phyloP scores from a whole-genome alignment of 768 basidiomycete species.

The Leucosporidium scottii region DNA sequence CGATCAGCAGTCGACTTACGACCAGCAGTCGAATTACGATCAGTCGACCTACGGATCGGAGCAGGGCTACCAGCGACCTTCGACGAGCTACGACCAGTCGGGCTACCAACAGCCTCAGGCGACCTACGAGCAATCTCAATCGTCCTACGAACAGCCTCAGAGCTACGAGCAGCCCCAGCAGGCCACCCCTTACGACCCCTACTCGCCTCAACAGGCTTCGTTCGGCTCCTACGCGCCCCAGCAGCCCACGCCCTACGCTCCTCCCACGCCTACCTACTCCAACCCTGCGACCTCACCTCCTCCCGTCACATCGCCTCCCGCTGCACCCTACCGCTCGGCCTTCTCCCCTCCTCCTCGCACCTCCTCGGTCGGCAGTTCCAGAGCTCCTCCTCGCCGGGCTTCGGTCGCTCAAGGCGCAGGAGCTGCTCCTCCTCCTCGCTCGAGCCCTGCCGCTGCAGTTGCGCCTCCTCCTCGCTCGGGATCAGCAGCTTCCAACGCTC shows the following conservation, averaged over 20 bases:
- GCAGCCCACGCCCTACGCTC: not conserved
- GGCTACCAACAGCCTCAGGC: slow-evolving; percentile 1
- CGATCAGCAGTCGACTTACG: not conserved
- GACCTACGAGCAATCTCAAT: not conserved
- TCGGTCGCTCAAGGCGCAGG: no score
- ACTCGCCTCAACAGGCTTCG: slow-evolving; percentile 14
- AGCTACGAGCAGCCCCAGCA: slow-evolving; percentile 11
- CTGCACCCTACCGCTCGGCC: not conserved
- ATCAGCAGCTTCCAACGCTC: not conserved
- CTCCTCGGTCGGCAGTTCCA: not conserved
- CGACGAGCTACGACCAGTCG: slow-evolving; percentile 1
- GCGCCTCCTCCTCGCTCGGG: not conserved
- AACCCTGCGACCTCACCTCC: not conserved
- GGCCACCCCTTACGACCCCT: slow-evolving; percentile 16
- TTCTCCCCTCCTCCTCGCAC: slow-evolving; percentile 8
- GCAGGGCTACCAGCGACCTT: not conserved
- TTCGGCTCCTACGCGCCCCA: not conserved
- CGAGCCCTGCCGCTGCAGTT: slow-evolving; percentile 4
- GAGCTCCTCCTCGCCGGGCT: no score
- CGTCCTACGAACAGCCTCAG: not conserved
- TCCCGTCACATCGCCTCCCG: not conserved
- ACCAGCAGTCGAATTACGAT: not conserved
- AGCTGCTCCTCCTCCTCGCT: slow-evolving; percentile 8
- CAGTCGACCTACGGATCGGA: slow-evolving; percentile 1
- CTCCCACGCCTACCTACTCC: not conserved